phyloP scores from a whole-genome alignment of 1,139 yeast genomes.

The Waltiozyma sp. region DNA sequence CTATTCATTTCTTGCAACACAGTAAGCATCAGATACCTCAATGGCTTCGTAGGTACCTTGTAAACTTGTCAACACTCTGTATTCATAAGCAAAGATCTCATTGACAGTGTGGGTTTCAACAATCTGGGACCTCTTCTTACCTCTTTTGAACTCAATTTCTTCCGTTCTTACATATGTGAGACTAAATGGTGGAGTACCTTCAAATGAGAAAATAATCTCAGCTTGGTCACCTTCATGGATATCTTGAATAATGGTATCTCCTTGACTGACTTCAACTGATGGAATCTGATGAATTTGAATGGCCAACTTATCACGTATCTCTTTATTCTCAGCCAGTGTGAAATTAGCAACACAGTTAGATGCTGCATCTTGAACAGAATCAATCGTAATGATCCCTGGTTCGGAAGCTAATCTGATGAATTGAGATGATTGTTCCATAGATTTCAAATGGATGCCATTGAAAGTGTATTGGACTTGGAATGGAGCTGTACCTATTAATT shows the following conservation, averaged over 20 bases:
- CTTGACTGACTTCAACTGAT: slow-evolving; percentile 79
- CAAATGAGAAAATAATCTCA: slow-evolving; percentile 55
- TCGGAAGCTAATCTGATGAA: slow-evolving; percentile 69
- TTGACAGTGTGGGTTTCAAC: slow-evolving; percentile 71
- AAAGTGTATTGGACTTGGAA: slow-evolving; percentile 66
- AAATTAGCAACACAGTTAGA: slow-evolving; percentile 63
- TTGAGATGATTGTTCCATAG: slow-evolving; percentile 42
- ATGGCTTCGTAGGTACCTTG: slow-evolving; percentile 94
- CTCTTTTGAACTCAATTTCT: slow-evolving; percentile 24
- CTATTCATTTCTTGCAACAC: slow-evolving; percentile 35
- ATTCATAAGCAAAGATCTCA: slow-evolving; percentile 57
- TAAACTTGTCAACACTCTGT: slow-evolving; percentile 63
- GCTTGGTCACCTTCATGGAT: slow-evolving; percentile 87
- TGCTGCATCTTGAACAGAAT: slow-evolving; percentile 65
- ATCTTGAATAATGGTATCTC: slow-evolving; percentile 62
- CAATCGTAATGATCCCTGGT: slow-evolving; percentile 65
- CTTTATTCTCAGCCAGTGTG: slow-evolving; percentile 26
- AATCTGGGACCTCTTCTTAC: slow-evolving; percentile 33
- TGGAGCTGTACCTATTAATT: slow-evolving; percentile 71
- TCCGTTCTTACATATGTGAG: slow-evolving; percentile 45
- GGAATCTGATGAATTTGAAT: slow-evolving; percentile 72
- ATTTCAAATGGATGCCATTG: slow-evolving; percentile 48
- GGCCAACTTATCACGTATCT: slow-evolving; percentile 31
- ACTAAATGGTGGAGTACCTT: slow-evolving; percentile 63
- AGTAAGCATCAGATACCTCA: slow-evolving; percentile 72